These are phyloP conservation scores for Termitomyces eurrhizus DNA, from an alignment of 768 basidiomycete genomes.

Conservation along the genomic window DNA sequence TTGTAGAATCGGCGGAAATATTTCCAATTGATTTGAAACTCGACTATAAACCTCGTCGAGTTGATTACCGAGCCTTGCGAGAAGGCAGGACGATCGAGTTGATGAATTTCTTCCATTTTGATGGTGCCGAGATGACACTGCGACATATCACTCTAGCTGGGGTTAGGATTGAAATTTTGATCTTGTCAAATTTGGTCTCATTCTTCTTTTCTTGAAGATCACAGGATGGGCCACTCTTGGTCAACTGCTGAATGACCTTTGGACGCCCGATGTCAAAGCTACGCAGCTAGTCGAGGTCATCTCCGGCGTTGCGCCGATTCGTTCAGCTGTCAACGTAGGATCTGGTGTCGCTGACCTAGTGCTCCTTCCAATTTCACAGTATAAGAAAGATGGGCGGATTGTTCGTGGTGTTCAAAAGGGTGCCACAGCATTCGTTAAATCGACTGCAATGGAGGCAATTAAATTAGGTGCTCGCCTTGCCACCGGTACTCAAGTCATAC, in stretches of 20 bases:
- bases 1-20: conserved; percentile 85
- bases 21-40: conserved; percentile 94
- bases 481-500: conserved; percentile 95
- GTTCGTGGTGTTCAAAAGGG: conserved; percentile 93
- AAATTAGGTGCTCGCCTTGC: conserved; percentile 91
- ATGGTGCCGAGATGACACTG: conserved; percentile 96
- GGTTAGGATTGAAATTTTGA: conserved; percentile 43
- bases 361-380: conserved; percentile 93
- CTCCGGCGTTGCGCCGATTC: conserved; percentile 93
- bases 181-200: background rate
- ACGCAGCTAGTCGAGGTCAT: conserved; percentile 97
- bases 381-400: conserved; percentile 93
- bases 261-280: conserved; percentile 99
- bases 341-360: conserved; percentile 96
- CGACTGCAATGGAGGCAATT: conserved; percentile 93
- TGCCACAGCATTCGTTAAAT: conserved; percentile 87
- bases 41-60: conserved; percentile 97
- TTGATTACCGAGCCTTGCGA: conserved; percentile 87
- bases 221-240: conserved; percentile 91
- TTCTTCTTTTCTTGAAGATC: conserved; percentile 48
- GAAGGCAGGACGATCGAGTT: conserved; percentile 93
- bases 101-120: conserved; percentile 99
- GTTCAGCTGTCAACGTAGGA: conserved; percentile 95
- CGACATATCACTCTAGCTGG: conserved; percentile 90
- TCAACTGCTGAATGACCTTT: conserved; percentile 92